phyloP scores from a whole-genome alignment of 1,284 basidiomycete genomes.

The Leccinum pallidistipes region DNA sequence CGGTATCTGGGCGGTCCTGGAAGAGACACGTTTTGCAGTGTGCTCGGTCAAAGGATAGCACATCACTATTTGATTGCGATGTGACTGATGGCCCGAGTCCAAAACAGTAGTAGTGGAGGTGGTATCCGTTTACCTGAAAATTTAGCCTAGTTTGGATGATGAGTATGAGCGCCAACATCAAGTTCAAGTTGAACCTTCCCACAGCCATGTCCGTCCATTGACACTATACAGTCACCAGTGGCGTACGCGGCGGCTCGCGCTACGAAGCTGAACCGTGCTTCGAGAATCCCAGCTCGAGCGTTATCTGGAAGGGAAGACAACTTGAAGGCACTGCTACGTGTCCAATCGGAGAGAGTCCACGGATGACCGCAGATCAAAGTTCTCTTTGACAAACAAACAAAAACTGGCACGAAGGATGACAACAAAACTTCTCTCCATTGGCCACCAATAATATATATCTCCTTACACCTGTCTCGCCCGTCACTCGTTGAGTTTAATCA shows the following conservation, averaged over 20 bases:
- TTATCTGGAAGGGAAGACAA: background rate
- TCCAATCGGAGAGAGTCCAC: slow-evolving; percentile 4
- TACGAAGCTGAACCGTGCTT: background rate
- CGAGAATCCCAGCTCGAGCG: background rate
- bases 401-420: background rate
- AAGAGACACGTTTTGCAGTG: background rate
- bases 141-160: background rate
- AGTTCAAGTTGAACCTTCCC: background rate
- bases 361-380: background rate
- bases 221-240: slow-evolving; percentile 2
- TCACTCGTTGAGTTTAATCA: slow-evolving; percentile 9
- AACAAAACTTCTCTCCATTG: background rate
- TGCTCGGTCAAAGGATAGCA: background rate
- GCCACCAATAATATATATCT: background rate
- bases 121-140: background rate
- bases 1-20: background rate
- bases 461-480: background rate
- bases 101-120: background rate
- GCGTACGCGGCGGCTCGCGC: slow-evolving; percentile 12
- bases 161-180: background rate
- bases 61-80: background rate
- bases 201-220: background rate
- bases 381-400: background rate
- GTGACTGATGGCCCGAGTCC: background rate
- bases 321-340: background rate